Conservation (phyloP, 495 filamentous ascomycete species). For the Recurvomyces mirabilis region DNA sequence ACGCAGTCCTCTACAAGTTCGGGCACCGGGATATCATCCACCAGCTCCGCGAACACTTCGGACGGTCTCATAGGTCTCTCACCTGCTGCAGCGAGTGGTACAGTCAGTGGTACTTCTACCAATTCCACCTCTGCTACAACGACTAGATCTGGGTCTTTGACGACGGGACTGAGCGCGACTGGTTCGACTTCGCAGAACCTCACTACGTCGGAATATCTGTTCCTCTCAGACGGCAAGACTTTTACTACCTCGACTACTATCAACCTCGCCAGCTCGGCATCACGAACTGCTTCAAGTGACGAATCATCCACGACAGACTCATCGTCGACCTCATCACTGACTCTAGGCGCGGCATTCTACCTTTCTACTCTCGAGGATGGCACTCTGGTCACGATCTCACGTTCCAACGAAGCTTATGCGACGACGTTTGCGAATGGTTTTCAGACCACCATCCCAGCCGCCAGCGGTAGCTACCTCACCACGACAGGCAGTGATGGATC, state of each 20-base stretch:
- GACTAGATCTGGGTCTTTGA: not conserved
- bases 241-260: constrained; percentile 2
- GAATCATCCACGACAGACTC: not conserved
- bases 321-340: not conserved
- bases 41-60: not conserved
- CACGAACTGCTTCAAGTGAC: not conserved
- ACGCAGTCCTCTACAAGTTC: not conserved
- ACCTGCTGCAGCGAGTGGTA: not conserved
- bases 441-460: constrained; percentile 5
- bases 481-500: constrained; percentile 2
- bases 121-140: not conserved
- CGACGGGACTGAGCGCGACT: not conserved
- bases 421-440: constrained; percentile 14
- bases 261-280: constrained; percentile 3
- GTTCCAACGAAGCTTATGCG: constrained; percentile 6
- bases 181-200: not conserved
- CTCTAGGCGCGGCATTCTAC: constrained; percentile 1
- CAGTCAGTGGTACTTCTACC: not conserved
- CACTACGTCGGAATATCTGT: not conserved
- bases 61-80: not conserved
- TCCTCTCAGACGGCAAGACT: not conserved
- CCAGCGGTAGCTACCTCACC: not conserved
- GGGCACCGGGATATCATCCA: not conserved
- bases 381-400: constrained; percentile 7
- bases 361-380: constrained; percentile 12